Evolutionary conservation across 352 stramenopile genomes (phyloP).

Genomic region (Elongisporangium undulatum): DNA sequence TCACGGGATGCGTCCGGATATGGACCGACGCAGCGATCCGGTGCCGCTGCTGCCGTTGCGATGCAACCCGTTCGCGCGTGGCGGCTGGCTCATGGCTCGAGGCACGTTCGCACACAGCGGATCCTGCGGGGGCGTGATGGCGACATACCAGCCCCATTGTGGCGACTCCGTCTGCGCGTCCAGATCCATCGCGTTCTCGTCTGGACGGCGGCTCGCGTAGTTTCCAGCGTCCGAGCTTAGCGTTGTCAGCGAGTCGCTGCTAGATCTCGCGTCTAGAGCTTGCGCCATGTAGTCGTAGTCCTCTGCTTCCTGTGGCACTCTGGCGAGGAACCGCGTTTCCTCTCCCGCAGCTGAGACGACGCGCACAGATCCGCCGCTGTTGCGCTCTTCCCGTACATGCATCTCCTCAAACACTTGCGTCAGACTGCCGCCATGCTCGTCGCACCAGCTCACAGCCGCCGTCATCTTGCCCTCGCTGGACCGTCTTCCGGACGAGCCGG

Average conservation of each 20-base stretch:
- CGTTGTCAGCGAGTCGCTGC: background rate
- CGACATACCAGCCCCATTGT: slow-evolving; percentile 86
- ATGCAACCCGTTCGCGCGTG: background rate
- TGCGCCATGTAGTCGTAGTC: slow-evolving; percentile 27
- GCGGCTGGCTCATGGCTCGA: slow-evolving; percentile 8
- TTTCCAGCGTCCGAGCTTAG: background rate
- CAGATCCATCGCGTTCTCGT: slow-evolving; percentile 15
- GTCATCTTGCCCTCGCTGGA: slow-evolving; percentile 37
- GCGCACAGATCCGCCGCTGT: background rate
- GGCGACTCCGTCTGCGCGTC: slow-evolving; percentile 56
- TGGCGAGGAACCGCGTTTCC: background rate
- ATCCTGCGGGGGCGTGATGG: slow-evolving; percentile 80
- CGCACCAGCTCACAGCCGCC: slow-evolving; percentile 74
- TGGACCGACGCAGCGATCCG: slow-evolving; percentile 21
- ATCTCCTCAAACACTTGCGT: slow-evolving; percentile 69
- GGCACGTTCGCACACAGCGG: slow-evolving; percentile 21
- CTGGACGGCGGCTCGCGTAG: background rate
- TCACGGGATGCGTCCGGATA: slow-evolving; percentile 25
- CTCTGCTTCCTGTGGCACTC: slow-evolving; percentile 13
- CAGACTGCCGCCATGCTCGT: slow-evolving; percentile 73
- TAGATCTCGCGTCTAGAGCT: background rate
- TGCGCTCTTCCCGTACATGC: slow-evolving; percentile 9
- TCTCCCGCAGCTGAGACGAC: slow-evolving; percentile 2
- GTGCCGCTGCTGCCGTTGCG: background rate
- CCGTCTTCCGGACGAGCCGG: slow-evolving; percentile 6